Evolutionary conservation across 805 yeast genomes (phyloP).

Genomic region (Grigorovia yakushimaensis): DNA sequence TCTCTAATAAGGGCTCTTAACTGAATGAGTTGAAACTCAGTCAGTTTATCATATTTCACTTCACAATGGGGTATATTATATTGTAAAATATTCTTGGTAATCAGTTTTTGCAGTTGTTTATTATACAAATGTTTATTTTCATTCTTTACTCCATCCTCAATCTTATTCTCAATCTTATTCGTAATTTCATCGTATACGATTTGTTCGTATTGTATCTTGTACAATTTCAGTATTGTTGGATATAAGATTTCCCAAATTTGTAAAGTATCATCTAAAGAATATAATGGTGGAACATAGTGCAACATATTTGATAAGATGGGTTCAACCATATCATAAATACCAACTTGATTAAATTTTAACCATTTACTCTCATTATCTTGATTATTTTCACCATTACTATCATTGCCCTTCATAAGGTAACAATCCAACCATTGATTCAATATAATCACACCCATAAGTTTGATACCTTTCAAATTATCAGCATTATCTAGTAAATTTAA

Average conservation of each 20-base stretch:
- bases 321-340: conserved; percentile 19
- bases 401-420: conserved; percentile 4
- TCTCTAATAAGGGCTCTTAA: conserved; percentile 3
- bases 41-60: conserved; percentile 14
- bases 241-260: conserved; percentile 13
- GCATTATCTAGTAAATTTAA: conserved; percentile 25
- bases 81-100: conserved; percentile 19
- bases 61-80: conserved; percentile 20
- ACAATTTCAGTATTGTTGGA: conserved; percentile 17
- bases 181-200: not conserved
- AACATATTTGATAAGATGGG: conserved; percentile 19
- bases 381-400: too few relatives aligned
- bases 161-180: not conserved
- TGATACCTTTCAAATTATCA: conserved; percentile 16
- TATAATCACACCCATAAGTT: conserved; percentile 19
- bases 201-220: conserved; percentile 10
- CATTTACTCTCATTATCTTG: conserved; percentile 8
- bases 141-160: not conserved
- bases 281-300: conserved; percentile 23
- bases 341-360: conserved; percentile 19
- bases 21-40: conserved; percentile 8
- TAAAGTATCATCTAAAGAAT: conserved; percentile 10
- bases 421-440: conserved; percentile 14
- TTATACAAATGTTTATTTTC: conserved; percentile 7
- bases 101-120: conserved; percentile 6